Percentiles rank a stretch among this genome's conserved stretches.
phyloP scores from a whole-genome alignment of 306 rosid genomes.

The Myrica gale region DNA sequence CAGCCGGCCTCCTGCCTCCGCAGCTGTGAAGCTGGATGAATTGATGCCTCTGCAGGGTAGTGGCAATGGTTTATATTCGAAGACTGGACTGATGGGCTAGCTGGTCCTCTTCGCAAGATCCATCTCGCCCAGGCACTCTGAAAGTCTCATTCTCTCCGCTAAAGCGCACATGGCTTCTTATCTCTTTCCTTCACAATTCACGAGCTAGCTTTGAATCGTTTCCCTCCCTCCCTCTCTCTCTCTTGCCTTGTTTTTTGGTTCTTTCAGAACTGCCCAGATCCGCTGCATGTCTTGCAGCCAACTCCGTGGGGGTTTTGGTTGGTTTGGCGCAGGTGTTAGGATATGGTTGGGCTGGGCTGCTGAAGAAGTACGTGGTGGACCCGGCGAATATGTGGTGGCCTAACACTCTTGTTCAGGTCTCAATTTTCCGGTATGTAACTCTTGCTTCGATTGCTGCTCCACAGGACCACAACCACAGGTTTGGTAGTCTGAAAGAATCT shows the following conservation, averaged over 20 bases:
- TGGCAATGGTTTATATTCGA: background rate
- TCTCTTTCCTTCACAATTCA: constrained; percentile 37
- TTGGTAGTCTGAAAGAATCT: too few relatives aligned
- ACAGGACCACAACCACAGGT: too few relatives aligned
- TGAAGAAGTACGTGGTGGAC: constrained; percentile 78
- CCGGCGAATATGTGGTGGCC: constrained; percentile 99
- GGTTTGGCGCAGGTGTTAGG: constrained; percentile 53
- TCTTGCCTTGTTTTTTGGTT: background rate
- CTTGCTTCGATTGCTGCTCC: too few relatives aligned
- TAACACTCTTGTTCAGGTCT: constrained; percentile 79
- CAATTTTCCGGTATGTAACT: constrained; percentile 62
- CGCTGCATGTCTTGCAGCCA: constrained; percentile 34
- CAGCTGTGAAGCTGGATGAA: constrained; percentile 42
- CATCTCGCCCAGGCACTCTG: background rate
- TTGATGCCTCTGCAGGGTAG: constrained; percentile 28
- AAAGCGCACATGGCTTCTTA: constrained; percentile 30
- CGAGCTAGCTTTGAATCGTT: constrained; percentile 23
- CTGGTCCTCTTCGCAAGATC: background rate
- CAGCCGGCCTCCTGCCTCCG: constrained; percentile 43
- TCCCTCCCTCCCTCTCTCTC: background rate
- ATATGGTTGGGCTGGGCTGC: constrained; percentile 83
- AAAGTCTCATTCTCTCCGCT: background rate
- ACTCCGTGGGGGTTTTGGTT: background rate
- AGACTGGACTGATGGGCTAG: background rate
- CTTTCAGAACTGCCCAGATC: constrained; percentile 33